Conservation (phyloP, 2,329 filamentous ascomycete genomes). For the Thyridium curvatum region DNA sequence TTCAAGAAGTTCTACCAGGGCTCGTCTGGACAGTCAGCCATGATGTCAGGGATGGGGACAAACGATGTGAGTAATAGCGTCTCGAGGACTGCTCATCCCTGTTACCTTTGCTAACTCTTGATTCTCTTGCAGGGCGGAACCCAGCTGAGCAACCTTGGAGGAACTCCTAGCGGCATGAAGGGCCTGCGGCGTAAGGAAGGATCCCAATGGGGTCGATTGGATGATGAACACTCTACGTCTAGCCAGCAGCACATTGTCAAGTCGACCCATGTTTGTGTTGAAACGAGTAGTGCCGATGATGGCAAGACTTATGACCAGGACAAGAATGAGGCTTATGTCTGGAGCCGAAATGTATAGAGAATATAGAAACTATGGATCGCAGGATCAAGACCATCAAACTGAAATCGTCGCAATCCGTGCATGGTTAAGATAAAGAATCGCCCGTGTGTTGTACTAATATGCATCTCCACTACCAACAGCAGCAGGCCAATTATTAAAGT, state of each 20-base stretch:
- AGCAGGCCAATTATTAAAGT: no score
- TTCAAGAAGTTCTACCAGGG: slow-evolving; percentile 6
- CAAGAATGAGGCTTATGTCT: no score
- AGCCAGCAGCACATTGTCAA: slow-evolving; percentile 4
- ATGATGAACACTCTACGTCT: slow-evolving; percentile 4
- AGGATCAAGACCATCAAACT: no score
- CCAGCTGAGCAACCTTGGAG: background rate
- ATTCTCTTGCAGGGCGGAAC: no score
- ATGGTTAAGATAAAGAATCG: no score
- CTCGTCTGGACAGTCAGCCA: slow-evolving; percentile 1
- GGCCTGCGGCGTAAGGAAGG: slow-evolving; percentile 2
- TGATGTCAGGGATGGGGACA: slow-evolving; percentile 1
- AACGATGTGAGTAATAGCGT: background rate
- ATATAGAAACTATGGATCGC: no score
- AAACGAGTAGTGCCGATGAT: slow-evolving; percentile 1
- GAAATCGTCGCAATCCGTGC: no score
- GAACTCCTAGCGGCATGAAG: background rate
- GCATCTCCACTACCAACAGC: no score
- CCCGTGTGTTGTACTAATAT: no score
- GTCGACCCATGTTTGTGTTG: slow-evolving; percentile 2
- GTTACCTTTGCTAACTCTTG: background rate
- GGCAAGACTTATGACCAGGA: background rate
- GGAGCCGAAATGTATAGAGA: no score
- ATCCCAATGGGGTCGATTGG: slow-evolving; percentile 4
- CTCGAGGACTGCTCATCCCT: background rate